A percentile compares a stretch with the other conserved stretches of the same genome.
phyloP scores from a whole-genome alignment of 306 rosid species.

The Gleditsia sinensis region DNA sequence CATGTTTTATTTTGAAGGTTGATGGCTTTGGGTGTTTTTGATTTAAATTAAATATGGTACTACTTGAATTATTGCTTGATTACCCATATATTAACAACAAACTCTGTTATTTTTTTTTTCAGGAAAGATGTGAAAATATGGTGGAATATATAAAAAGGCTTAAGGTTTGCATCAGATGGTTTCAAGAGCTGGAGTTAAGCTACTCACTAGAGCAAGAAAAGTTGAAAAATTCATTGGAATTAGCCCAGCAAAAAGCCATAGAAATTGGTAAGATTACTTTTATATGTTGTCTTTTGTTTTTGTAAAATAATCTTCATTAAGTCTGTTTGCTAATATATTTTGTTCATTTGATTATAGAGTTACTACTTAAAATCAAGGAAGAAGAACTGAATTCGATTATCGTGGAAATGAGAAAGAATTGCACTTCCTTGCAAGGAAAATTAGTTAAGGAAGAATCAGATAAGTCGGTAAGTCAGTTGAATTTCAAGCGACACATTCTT shows the following conservation, averaged over 20 bases:
- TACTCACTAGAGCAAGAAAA: slow-evolving; percentile 82
- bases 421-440: slow-evolving; percentile 73
- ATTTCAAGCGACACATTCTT: not conserved
- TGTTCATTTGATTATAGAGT: slow-evolving; percentile 50
- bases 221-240: slow-evolving; percentile 63
- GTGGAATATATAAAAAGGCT: slow-evolving; percentile 90
- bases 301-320: not conserved
- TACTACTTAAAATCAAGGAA: slow-evolving; percentile 73
- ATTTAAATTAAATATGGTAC: not conserved
- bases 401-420: slow-evolving; percentile 72
- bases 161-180: slow-evolving; percentile 90
- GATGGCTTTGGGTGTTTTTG: slow-evolving; percentile 3
- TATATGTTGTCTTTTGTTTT: not conserved
- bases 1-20: no score
- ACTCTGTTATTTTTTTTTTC: slow-evolving; percentile 23
- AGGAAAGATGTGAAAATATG: slow-evolving; percentile 97
- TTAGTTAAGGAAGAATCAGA: slow-evolving; percentile 81
- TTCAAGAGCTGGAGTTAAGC: slow-evolving; percentile 87
- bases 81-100: slow-evolving; percentile 13
- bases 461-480: slow-evolving; percentile 55
- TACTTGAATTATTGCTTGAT: slow-evolving; percentile 13
- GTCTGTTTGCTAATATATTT: slow-evolving; percentile 23
- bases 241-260: slow-evolving; percentile 65
- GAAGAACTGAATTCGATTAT: slow-evolving; percentile 85
- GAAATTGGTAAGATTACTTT: slow-evolving; percentile 63